Evolutionary conservation across 345 rosid genomes (phyloP).

Genomic region (Eucalyptus erythrocorys): DNA sequence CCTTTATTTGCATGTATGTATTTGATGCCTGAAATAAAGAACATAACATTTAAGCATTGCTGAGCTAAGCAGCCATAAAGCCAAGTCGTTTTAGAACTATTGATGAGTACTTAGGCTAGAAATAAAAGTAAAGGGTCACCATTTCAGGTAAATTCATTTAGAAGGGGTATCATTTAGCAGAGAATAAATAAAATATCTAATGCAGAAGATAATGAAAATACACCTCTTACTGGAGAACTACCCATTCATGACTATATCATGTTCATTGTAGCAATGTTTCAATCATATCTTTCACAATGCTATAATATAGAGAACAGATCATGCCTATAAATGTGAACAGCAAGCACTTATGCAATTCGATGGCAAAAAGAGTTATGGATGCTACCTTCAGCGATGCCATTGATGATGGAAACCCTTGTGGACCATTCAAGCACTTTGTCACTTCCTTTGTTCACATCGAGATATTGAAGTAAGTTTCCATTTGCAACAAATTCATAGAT

Average conservation of each 20-base stretch:
- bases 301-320: neutral
- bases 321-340: neutral
- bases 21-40: conserved; percentile 41
- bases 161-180: neutral
- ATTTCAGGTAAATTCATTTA: neutral
- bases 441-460: conserved; percentile 44
- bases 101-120: neutral
- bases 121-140: neutral
- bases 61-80: neutral
- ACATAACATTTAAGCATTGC: neutral
- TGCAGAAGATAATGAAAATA: neutral
- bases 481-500: conserved; percentile 78
- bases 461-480: conserved; percentile 74
- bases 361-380: neutral
- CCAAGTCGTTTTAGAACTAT: neutral
- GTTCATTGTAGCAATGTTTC: neutral
- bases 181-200: neutral
- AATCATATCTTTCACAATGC: neutral
- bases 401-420: conserved; percentile 60
- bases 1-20: conserved; percentile 61
- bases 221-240: neutral
- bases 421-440: conserved; percentile 78
- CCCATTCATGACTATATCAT: neutral
- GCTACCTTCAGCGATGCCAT: conserved; percentile 85
- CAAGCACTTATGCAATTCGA: neutral